Evolutionary conservation across 768 basidiomycete species (phyloP), one percentile per base, ranked within the genome.

Genomic region (Rubroboletus satanas): DNA sequence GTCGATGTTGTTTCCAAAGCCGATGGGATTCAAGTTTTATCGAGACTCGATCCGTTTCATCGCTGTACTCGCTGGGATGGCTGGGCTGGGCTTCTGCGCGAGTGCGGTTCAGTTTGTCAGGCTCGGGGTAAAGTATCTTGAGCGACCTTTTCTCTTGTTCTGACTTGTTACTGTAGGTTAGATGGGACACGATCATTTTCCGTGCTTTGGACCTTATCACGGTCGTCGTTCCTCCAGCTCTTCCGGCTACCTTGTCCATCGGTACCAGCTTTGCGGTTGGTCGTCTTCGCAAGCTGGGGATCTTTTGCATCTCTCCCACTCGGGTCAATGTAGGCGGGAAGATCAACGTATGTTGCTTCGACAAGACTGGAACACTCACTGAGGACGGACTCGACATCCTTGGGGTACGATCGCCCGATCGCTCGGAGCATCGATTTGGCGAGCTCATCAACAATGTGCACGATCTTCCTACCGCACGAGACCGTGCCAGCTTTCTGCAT

Each of bases 1-100:
- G 23, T 98, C 96, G 0, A 99, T 99, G 96, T 77, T 99, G 15
- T 99, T 95, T 75, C 97, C 97, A 0, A 98, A 97, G 66, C 95
- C 96, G 0, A 94, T 97, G 58, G 96, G 94, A 0, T 99, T 99
- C 83, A 97, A 97, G 70, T 98, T 99, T 74, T 98, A 98, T 73
- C 85, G 87, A 32, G 92, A 94, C 71, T 92, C 91, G 1, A 84
- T 90, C 31, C 77, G 87, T 57, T 99, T 99, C 71, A 97, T 98
- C 50, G 80, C 82, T 21, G 93, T 99, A 6, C 80, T 99, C 14
- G 87, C 92, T 21, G 83, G 90, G n/a, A 85, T 99, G 48, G 97
- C 97, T 12, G 84, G 83, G 12, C 67, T 95, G 23, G 97, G 96
- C 2, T 99, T 99, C 71, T 85, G 88, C 55, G 88, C 86, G 54